Evolutionary conservation across 2,329 filamentous ascomycete genomes (phyloP).

Genomic region (Chaetomiaceae sp.): DNA sequence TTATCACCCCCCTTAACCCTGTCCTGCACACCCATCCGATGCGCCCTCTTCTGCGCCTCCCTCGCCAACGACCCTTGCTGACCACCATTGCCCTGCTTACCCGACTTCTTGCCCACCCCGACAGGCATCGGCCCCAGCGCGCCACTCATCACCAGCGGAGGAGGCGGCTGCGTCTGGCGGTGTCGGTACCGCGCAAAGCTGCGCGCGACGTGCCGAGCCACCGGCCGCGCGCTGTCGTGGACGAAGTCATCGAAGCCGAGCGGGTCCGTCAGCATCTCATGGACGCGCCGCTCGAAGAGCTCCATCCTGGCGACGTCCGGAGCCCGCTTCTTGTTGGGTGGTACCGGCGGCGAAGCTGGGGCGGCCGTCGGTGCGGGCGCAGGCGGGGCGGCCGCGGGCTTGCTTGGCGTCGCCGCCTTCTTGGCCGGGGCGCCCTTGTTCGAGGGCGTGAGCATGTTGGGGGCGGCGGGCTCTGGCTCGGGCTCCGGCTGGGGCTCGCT

Average conservation of each 20-base stretch:
- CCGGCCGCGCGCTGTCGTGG: conserved; percentile 11
- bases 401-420: no score
- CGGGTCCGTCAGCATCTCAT: conserved; percentile 24
- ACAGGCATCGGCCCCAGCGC: conserved; percentile 12
- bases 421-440: no score
- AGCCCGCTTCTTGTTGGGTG: no score
- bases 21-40: conserved; percentile 7
- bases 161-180: conserved; percentile 6
- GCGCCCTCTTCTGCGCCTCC: conserved; percentile 14
- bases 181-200: conserved; percentile 12
- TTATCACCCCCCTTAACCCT: not conserved
- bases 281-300: conserved; percentile 15
- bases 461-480: not conserved
- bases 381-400: no score
- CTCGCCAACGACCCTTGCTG: not conserved
- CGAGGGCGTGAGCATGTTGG: no score
- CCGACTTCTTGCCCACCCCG: no score
- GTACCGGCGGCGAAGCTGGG: no score
- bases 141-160: conserved; percentile 18
- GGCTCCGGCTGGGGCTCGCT: not conserved
- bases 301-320: no score
- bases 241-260: conserved; percentile 26
- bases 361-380: no score
- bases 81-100: no score
- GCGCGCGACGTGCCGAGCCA: not conserved